These are phyloP conservation scores for Paulinella micropora DNA, from an alignment of 78 protist genomes.

Conservation along the genomic window DNA sequence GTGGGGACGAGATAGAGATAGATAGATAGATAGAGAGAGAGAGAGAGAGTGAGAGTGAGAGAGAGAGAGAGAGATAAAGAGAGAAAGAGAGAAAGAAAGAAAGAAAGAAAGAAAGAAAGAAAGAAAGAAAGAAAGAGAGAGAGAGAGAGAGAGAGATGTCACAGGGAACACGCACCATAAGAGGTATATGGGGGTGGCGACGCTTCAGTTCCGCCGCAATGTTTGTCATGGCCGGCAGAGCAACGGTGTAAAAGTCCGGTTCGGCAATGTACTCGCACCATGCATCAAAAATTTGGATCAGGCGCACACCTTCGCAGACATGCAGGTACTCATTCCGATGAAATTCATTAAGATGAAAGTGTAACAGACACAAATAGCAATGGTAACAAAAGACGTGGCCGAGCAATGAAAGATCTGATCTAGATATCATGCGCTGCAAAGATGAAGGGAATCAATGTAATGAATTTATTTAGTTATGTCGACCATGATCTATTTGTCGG, in stretches of 20 bases:
- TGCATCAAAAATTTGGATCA: conserved; percentile 10
- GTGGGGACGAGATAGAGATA: neutral
- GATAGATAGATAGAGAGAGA: neutral
- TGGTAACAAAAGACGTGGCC: too few relatives aligned
- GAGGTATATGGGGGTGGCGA: conserved; percentile 17
- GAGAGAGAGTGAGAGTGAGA: neutral
- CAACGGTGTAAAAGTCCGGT: neutral
- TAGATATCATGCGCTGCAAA: too few relatives aligned
- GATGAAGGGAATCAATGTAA: too few relatives aligned
- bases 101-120: neutral
- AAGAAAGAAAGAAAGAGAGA: neutral
- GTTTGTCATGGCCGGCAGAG: too few relatives aligned
- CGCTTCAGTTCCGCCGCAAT: neutral
- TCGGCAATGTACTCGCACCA: neutral
- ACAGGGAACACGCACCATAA: neutral
- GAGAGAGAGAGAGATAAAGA: neutral
- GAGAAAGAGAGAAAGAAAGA: neutral
- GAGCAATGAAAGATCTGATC: too few relatives aligned
- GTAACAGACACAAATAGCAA: too few relatives aligned
- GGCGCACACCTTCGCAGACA: neutral
- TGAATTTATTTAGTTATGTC: too few relatives aligned
- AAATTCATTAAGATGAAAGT: too few relatives aligned
- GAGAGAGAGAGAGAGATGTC: neutral
- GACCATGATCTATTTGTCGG: neutral
- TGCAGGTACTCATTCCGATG: neutral